Base-by-base conservation (phyloP, 805 yeast species). In the Zygosaccharomyces siamensis region DNA sequence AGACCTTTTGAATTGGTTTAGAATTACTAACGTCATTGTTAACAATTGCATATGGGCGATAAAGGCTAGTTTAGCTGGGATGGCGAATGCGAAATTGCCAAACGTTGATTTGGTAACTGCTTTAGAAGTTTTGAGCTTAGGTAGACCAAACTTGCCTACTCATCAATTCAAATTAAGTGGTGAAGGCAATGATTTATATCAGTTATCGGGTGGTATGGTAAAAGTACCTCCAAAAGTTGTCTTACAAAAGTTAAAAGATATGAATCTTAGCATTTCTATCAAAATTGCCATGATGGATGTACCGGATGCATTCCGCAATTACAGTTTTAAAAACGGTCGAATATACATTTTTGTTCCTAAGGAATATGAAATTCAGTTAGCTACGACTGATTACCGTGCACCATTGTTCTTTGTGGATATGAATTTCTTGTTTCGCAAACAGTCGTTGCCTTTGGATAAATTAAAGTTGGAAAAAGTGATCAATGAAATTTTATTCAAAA, bases 51-150 rank as follows among this genome's bases (percentile, higher is more conserved):
- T 84, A 16, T 77, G 83, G 69, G 82, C 85, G 10, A 71, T 89
- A 35, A 86, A 83, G 53, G 86, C 83, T 54, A 78, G 81, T 45
- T 48, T 66, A 8, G 58, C 61, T 1, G 79, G 84, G n/a, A 67
- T 86, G 54, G 78, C 89, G 0, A 86, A 89, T 26, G 98, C 99
- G 0, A 90, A 95, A 60, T 70, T 92, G 46, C 96, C 97, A 4
- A 88, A 89, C 64, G 93, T 96, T 0, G 99, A 93, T 67, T 66
- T 93, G 18, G 76, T 82, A 21, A 90, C 98, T 0, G 88, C 96
- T 1, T 70, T 92, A 56, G 95, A 92, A 62, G 96, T 93, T 0
- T 72, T 90, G 47, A 78, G 81, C 36, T 73, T 78, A 35, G 95
- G 96, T 3, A 72, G 84, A 52, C 96, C 97, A 1, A 81, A 78